Conservation (phyloP, 495 filamentous ascomycete genomes). For the Entonaema liquescens region DNA sequence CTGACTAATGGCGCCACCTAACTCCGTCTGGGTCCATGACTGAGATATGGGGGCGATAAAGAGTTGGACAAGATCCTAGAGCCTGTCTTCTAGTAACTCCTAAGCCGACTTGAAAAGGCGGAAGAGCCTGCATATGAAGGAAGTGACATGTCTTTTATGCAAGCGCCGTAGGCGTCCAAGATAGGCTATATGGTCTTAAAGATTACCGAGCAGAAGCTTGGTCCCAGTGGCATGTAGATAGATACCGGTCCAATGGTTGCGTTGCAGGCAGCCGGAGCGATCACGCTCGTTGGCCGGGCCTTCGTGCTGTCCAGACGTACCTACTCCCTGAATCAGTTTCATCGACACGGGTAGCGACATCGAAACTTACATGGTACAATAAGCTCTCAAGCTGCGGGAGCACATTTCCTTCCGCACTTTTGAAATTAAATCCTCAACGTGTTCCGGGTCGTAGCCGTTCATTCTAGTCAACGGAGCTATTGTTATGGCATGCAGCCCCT, state of each 20-base stretch:
- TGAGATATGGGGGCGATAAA: conserved; percentile 30
- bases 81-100: conserved; percentile 14
- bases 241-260: conserved; percentile 31
- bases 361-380: conserved; percentile 73
- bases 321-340: conserved; percentile 48
- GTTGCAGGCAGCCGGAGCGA: conserved; percentile 30
- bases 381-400: conserved; percentile 69
- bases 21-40: conserved; percentile 15
- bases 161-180: conserved; percentile 27
- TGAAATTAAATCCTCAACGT: conserved; percentile 68
- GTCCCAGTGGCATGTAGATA: conserved; percentile 27
- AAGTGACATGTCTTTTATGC: conserved; percentile 32
- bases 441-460: conserved; percentile 68
- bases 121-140: conserved; percentile 26
- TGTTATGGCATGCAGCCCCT: conserved; percentile 77
- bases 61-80: conserved; percentile 30
- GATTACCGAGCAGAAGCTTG: conserved; percentile 15
- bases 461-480: conserved; percentile 78
- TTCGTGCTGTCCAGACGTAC: conserved; percentile 61
- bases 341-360: conserved; percentile 26
- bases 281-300: conserved; percentile 44
- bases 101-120: conserved; percentile 24
- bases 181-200: conserved; percentile 24
- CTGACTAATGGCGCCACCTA: conserved; percentile 25
- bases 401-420: conserved; percentile 76